Evolutionary conservation across 306 rosid genomes (phyloP), one percentile per base, ranked within the genome.

Genomic region (Glycine soja): DNA sequence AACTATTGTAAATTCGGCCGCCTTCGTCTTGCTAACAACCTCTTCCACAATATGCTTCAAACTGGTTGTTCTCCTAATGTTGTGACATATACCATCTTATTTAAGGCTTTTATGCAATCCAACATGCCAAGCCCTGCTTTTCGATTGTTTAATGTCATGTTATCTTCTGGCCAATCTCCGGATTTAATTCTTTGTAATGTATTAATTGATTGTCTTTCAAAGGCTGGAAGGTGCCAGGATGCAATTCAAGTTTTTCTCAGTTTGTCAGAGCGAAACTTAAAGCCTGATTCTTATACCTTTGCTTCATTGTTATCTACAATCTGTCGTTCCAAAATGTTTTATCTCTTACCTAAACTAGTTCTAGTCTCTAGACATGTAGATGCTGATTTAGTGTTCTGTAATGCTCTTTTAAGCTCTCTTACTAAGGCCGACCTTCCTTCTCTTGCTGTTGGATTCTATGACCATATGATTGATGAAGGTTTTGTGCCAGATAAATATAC

Each of bases 161-260:
- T 72, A 81, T 87, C 83, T 14, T 56, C 51, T 54, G 92, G 90
- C 2, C 56, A 74, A 58, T 13, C 70, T 46, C 90, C 86, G 0
- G 97, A 92, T 74, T 84, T 82, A 54, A 57, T 90, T 82, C 84
- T 92, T 71, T 83, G 40, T 74, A 90, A 90, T 87, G 92, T 92
- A 10, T 79, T 88, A 70, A 90, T 92, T 47, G 89, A 88, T 56
- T 76, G 92, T 76, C 72, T 90, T 62, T 53, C 92, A 18, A 92
- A 87, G 86, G 73, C 69, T 24, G 92, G 90, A 74, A 86, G 86
- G 80, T 78, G 83, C 13, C 61, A 38, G 40, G 92, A 90, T 61
- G 92, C 92, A 10, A 42, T 92, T 75, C 16, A 59, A 53, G 83
- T 70, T 85, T 90, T 83, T 56, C 18, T 54, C 13, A 42, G 69